Percentiles rank a stretch among this genome's conserved stretches.
These are phyloP conservation scores for Cryoendolithus antarcticus DNA, from an alignment of 2,329 filamentous ascomycete species.

Conservation along the genomic window DNA sequence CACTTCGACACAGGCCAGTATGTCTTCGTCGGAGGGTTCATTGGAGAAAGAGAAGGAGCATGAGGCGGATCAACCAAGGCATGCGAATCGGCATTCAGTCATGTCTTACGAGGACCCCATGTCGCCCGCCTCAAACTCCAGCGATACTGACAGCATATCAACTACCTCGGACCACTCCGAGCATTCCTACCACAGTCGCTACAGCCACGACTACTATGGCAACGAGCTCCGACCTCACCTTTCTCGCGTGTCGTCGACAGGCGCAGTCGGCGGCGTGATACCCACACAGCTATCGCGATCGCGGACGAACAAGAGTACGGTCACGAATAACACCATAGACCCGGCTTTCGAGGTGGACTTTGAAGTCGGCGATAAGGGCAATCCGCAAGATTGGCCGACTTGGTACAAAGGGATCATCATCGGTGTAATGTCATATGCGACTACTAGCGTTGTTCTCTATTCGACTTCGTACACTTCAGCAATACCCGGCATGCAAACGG, in stretches of 20 bases:
- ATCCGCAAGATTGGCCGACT: slow-evolving; percentile 58
- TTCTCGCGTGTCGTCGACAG: slow-evolving; percentile 18
- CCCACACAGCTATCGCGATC: slow-evolving; percentile 10
- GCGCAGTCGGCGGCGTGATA: slow-evolving; percentile 18
- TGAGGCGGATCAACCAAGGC: too few species aligned
- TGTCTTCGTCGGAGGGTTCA: too few species aligned
- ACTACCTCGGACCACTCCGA: slow-evolving; percentile 8
- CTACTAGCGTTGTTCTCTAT: slow-evolving; percentile 49
- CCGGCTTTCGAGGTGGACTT: slow-evolving; percentile 65
- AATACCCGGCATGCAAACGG: slow-evolving; percentile 53
- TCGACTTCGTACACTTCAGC: slow-evolving; percentile 69
- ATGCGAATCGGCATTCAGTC: slow-evolving; percentile 1
- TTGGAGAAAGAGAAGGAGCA: too few species aligned
- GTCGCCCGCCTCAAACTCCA: slow-evolving; percentile 13
- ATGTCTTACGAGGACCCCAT: slow-evolving; percentile 18
- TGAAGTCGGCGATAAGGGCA: slow-evolving; percentile 47
- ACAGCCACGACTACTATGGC: slow-evolving; percentile 13
- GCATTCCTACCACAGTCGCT: slow-evolving; percentile 7
- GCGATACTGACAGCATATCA: slow-evolving; percentile 10
- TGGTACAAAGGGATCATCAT: slow-evolving; percentile 45
- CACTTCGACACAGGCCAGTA: too few species aligned
- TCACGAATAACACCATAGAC: slow-evolving; percentile 21
- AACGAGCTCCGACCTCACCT: slow-evolving; percentile 15
- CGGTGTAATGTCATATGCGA: slow-evolving; percentile 44
- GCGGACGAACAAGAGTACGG: slow-evolving; percentile 11